Evolutionary conservation across 345 rosid species (phyloP).

Genomic region (Microcos paniculata): DNA sequence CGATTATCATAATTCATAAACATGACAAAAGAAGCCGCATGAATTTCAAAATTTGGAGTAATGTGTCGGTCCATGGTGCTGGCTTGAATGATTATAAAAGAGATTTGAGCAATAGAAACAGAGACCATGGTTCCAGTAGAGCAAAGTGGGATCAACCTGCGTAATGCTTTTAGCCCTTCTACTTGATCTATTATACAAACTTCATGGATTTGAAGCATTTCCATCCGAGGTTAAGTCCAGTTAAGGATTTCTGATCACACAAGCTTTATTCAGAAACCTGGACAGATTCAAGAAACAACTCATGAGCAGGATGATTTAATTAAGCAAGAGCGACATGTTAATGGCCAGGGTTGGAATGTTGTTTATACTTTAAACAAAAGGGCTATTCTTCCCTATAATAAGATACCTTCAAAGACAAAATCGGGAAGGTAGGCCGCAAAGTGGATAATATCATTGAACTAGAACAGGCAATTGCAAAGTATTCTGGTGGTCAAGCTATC

Average conservation of each 20-base stretch:
- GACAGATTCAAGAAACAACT: background rate
- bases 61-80: constrained; percentile 50
- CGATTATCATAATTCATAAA: constrained; percentile 38
- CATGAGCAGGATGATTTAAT: background rate
- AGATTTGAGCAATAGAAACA: constrained; percentile 34
- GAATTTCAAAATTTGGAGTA: constrained; percentile 45
- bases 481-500: no score
- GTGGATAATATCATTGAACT: no score
- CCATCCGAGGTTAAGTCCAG: constrained; percentile 35
- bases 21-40: constrained; percentile 44
- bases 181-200: constrained; percentile 55
- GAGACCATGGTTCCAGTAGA: constrained; percentile 48
- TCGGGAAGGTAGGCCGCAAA: no score
- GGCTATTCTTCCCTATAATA: no score
- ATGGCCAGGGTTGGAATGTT: no score
- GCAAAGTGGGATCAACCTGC: constrained; percentile 49
- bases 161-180: constrained; percentile 55
- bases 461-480: no score
- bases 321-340: no score
- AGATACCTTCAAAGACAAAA: no score
- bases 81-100: constrained; percentile 45
- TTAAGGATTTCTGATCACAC: constrained; percentile 32
- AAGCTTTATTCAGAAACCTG: constrained; percentile 61
- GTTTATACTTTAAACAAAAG: no score
- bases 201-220: constrained; percentile 39